These are phyloP conservation scores for Copromyces sp. DNA, from an alignment of 495 filamentous ascomycete species.

Conservation along the genomic window DNA sequence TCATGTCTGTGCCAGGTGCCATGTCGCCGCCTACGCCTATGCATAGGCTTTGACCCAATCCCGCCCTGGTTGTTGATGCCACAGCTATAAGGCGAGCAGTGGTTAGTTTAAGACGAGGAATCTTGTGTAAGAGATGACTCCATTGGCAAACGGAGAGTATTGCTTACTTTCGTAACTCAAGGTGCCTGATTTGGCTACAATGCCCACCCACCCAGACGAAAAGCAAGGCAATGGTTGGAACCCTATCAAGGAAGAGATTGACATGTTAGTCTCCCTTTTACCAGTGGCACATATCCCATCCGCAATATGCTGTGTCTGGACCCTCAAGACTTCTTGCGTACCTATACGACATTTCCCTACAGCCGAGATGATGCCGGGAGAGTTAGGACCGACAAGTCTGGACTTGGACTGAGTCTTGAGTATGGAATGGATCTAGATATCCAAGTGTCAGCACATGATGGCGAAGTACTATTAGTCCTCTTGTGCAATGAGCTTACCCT, in stretches of 20 bases:
- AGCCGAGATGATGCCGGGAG: conserved; percentile 79
- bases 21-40: conserved; percentile 87
- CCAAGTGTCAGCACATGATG: conserved; percentile 5
- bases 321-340: conserved; percentile 1
- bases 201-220: conserved; percentile 62
- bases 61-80: conserved; percentile 69
- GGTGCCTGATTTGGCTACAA: conserved; percentile 82
- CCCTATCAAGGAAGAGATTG: conserved; percentile 21
- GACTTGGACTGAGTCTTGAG: conserved; percentile 72
- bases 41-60: conserved; percentile 75
- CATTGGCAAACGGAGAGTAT: background rate
- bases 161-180: conserved; percentile 60
- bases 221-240: conserved; percentile 80
- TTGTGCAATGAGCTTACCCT: conserved; percentile 40
- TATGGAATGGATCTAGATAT: conserved; percentile 54
- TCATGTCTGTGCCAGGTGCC: conserved; percentile 70
- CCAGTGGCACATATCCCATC: background rate
- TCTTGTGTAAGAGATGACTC: background rate
- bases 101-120: background rate
- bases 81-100: conserved; percentile 39
- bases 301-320: background rate
- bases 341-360: conserved; percentile 71
- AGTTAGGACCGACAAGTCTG: conserved; percentile 76
- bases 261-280: background rate
- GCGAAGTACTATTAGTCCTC: background rate